Percentiles rank a stretch among this genome's conserved stretches.
Evolutionary conservation across 2,329 filamentous ascomycete species (phyloP).

Genomic region (Cercospora zeae-maydis): DNA sequence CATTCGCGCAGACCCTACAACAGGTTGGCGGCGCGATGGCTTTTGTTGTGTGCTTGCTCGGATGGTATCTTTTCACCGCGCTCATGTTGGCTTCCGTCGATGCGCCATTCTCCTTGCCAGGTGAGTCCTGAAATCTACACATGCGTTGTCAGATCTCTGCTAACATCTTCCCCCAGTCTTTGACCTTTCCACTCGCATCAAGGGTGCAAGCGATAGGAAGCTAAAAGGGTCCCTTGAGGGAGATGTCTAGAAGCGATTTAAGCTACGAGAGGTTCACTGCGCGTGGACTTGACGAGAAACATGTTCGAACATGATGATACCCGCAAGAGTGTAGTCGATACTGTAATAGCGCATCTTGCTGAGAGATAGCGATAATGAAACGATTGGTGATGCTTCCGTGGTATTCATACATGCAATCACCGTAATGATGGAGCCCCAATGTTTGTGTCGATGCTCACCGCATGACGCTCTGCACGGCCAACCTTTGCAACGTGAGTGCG

Average conservation of each 20-base stretch:
- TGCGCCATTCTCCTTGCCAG: slow-evolving; percentile 51
- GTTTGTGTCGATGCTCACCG: too few species aligned
- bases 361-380: neutral
- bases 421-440: neutral
- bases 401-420: neutral
- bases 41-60: slow-evolving; percentile 47
- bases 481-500: too few species aligned
- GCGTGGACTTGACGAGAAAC: neutral
- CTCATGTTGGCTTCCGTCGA: slow-evolving; percentile 53
- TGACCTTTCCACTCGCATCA: neutral
- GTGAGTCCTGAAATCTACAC: neutral
- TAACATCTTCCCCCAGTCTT: neutral
- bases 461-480: too few species aligned
- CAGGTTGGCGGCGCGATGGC: slow-evolving; percentile 46
- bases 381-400: neutral
- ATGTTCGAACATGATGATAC: neutral
- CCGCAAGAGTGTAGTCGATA: neutral
- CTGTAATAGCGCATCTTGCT: neutral
- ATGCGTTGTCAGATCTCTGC: neutral
- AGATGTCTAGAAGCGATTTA: neutral
- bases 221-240: neutral
- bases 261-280: neutral
- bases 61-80: slow-evolving; percentile 53
- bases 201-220: neutral
- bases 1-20: slow-evolving; percentile 1